phyloP scores from a whole-genome alignment of 345 rosid species.

The Rhizophora apiculata region DNA sequence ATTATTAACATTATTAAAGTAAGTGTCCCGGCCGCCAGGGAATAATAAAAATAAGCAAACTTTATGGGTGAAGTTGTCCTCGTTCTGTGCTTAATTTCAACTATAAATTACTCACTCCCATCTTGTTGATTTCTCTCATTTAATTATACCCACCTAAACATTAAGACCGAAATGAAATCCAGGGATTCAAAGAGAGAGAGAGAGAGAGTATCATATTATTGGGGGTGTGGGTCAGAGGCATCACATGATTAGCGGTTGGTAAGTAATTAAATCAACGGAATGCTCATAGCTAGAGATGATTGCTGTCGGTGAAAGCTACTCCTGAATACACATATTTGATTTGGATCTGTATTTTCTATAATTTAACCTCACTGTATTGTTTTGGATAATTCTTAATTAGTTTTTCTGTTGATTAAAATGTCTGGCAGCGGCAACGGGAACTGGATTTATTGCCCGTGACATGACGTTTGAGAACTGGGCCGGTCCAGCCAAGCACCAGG shows the following conservation, averaged over 20 bases:
- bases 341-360: too few relatives aligned
- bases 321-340: neutral
- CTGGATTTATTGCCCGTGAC: slow-evolving; percentile 92
- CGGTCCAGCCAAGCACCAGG: slow-evolving; percentile 91
- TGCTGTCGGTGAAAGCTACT: neutral
- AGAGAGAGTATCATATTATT: slow-evolving; percentile 4
- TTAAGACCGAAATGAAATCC: neutral
- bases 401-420: neutral
- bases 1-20: too few relatives aligned
- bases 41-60: too few relatives aligned
- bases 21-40: too few relatives aligned
- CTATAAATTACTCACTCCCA: too few relatives aligned
- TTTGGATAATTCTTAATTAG: neutral
- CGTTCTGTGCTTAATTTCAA: neutral
- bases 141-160: neutral
- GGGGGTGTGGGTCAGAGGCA: slow-evolving; percentile 19
- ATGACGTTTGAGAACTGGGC: slow-evolving; percentile 87
- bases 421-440: slow-evolving; percentile 74
- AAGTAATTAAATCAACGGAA: neutral
- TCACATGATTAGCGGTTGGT: slow-evolving; percentile 7
- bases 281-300: neutral
- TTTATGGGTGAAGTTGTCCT: neutral
- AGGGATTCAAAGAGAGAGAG: neutral
- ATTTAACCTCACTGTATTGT: too few relatives aligned
- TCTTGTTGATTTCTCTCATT: too few relatives aligned